Evolutionary conservation across 805 yeast genomes (phyloP), one percentile per base, ranked within the genome.

Genomic region (Scheffersomyces coipomensis): DNA sequence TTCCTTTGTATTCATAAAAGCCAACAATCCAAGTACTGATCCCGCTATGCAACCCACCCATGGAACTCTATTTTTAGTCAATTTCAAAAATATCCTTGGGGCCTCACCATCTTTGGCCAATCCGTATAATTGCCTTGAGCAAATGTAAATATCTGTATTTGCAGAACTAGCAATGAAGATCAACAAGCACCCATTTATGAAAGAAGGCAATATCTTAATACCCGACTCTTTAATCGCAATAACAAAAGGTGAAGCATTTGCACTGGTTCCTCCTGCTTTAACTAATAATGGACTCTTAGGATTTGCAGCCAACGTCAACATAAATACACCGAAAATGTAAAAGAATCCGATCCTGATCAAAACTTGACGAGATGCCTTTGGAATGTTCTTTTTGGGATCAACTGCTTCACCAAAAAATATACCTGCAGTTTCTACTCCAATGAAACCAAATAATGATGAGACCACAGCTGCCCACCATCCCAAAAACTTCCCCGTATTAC

Each of bases 161-260:
- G 85, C 88, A 36, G 83, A 89, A n/a, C 88, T 81, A 34, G 82
- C 56, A 21, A 81, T 82, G 10, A 89, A 76, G 40, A 83, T 64
- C 54, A 84, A 64, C 45, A 83, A 81, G 36, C 83, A 83, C 9
- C 77, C 85, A 53, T 84, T 84, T 66, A 84, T 71, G 29, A 84
- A 76, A 22, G 78, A 70, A 19, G 87, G 87, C 36, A 82, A 62
- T 32, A 82, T 88, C 23, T 59, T 63, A 47, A 82, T 80, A 43
- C 87, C 87, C 19, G 83, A 85, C 35, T 73, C 68, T 26, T 58
- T 64, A 39, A 83, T 76, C 22, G 91, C 85, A 62, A 85, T 78
- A 39, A 85, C 91, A 51, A 85, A 85, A 13, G 93, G 93, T 12
- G 91, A 85, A 9, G 88, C 85, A 13, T 80, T 61, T 32, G 84